Conservation (phyloP, 441 rosid genomes). For the Capsella rubella region DNA sequence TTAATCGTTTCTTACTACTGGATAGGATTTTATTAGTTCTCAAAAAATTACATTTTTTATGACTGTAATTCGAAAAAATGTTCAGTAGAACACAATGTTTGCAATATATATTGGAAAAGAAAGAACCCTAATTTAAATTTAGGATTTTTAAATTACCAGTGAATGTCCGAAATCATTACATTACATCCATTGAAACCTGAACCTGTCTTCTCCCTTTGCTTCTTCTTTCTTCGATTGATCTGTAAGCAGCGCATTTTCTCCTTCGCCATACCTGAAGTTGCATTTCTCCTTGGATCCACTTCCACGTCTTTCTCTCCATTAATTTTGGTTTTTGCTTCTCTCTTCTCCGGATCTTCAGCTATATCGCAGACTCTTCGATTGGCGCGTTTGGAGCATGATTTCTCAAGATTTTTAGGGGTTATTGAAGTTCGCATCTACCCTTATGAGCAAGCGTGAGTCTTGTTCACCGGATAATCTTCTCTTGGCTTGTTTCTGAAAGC, state of each 20-base stretch:
- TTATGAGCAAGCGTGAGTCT: constrained; percentile 41
- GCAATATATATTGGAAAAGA: no score
- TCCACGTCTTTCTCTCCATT: no score
- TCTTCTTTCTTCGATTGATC: constrained; percentile 36
- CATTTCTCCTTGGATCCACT: constrained; percentile 38
- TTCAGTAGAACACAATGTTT: no score
- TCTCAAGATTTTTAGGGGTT: constrained; percentile 21
- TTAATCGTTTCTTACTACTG: no score
- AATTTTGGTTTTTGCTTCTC: background rate
- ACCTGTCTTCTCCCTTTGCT: background rate
- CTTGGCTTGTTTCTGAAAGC: constrained; percentile 10
- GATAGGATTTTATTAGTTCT: no score
- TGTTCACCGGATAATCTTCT: constrained; percentile 7
- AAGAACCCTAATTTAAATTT: constrained; percentile 35
- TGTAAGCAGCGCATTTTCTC: constrained; percentile 39
- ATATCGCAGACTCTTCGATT: constrained; percentile 38
- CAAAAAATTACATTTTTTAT: no score
- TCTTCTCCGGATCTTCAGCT: background rate
- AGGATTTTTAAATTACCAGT: constrained; percentile 28
- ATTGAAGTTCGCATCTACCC: constrained; percentile 34
- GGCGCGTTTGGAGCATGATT: constrained; percentile 31
- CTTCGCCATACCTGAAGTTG: constrained; percentile 3
- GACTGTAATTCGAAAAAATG: no score
- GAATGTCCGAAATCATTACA: constrained; percentile 38
- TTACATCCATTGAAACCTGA: constrained; percentile 43